Base-by-base conservation (phyloP, 1,139 yeast species). In the Suhomyces chickasaworum region DNA sequence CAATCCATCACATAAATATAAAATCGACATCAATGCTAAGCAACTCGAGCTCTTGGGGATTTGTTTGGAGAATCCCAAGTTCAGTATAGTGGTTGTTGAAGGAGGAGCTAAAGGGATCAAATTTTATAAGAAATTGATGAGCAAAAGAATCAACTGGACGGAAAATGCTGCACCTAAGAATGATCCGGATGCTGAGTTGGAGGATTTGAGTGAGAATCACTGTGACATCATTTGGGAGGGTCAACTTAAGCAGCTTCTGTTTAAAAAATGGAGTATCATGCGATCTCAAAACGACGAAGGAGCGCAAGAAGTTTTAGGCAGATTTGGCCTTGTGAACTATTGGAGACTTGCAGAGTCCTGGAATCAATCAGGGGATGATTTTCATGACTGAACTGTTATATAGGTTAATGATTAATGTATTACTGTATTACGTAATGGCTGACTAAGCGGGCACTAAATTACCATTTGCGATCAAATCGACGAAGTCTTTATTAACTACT, bases 201-300 rank as follows among this genome's bases (percentile, higher is more conserved):
- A 46, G 32, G 50, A 48, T 15, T 47, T 42, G 12, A 53, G 50
- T 9, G 57, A 56, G 1, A 88, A 86, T 58, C 61, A 59, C 44
- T 83, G 90, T 54, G 56, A 60, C 3, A 56, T 84, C 15, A 57
- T 88, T 2, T 91, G 97, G 97, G 84, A 83, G 51, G 97, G 97
- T 0, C 83, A 81, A 52, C 51, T 88, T 34, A 66, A 69, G 42
- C 75, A 76, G 2, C 59, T 77, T 22, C 73, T 73, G 47, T 87
- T 86, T 62, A 70, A 72, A 46, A 77, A 78, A 57, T 87, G 95
- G 93, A 75, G 82, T 2, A 63, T 76, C 10, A 72, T 80, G 64
- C 66, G 73, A 39, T 69, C 81, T 2, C 68, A 71, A 16, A 63
- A 75, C 13, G 86, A 82, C 42, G 79, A 74, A n/a, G 83, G 78